phyloP scores from a whole-genome alignment of 768 basidiomycete species.

The Leccinum truebloodii region DNA sequence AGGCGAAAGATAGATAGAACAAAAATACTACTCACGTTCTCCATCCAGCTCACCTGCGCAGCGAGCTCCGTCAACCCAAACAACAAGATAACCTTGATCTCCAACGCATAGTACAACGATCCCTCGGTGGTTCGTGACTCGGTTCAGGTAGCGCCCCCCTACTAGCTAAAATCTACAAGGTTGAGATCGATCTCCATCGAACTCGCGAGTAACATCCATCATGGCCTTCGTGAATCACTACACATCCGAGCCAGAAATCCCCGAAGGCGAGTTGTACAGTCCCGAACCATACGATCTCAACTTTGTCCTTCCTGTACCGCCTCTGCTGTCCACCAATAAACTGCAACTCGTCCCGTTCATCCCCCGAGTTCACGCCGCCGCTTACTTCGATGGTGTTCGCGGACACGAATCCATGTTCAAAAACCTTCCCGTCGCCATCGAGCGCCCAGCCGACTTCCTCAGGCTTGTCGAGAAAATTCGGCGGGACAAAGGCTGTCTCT shows the following conservation, averaged over 20 bases:
- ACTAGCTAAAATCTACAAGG: too few species aligned
- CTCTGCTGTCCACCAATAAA: slow-evolving; percentile 16
- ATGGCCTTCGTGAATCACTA: slow-evolving; percentile 27
- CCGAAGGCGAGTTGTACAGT: slow-evolving; percentile 19
- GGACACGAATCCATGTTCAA: slow-evolving; percentile 23
- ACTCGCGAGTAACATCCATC: not conserved
- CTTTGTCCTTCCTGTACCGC: slow-evolving; percentile 17
- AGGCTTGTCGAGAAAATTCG: slow-evolving; percentile 10
- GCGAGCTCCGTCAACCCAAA: slow-evolving; percentile 57
- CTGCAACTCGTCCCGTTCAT: slow-evolving; percentile 25
- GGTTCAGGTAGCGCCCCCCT: too few species aligned
- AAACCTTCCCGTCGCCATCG: slow-evolving; percentile 13
- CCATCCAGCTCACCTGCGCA: slow-evolving; percentile 53
- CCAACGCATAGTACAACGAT: slow-evolving; percentile 26
- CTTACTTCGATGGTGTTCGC: slow-evolving; percentile 19
- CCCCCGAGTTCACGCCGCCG: slow-evolving; percentile 20
- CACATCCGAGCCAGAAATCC: slow-evolving; percentile 9
- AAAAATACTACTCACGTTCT: slow-evolving; percentile 40
- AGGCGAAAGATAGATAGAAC: not conserved
- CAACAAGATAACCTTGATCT: slow-evolving; percentile 41
- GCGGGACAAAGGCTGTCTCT: slow-evolving; percentile 9
- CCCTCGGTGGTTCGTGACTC: slow-evolving; percentile 29
- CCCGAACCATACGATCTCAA: slow-evolving; percentile 32
- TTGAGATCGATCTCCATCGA: too few species aligned
- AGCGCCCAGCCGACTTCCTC: slow-evolving; percentile 14